Base-by-base conservation (phyloP, 352 stramenopile genomes). In the Phytophthora rubi region DNA sequence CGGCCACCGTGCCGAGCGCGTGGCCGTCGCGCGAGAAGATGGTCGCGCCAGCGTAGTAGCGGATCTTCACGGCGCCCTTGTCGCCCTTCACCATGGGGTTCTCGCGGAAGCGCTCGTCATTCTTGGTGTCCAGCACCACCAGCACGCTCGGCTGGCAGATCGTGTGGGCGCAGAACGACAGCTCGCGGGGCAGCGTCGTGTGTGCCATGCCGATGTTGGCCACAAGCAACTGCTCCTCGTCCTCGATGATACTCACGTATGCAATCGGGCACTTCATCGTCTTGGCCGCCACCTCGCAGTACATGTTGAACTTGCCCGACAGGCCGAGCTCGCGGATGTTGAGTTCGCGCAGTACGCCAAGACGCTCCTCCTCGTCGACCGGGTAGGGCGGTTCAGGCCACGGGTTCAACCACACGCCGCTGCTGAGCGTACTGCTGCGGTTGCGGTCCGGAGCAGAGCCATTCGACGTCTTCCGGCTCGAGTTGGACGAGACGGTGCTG, bases 21-120 rank as follows among this genome's bases (percentile, higher is more conserved):
- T 93, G 87, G 35, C 87, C 87, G 54, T 95, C 85, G 8, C 80
- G 75, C 2, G 85, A 93, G 58, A 93, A 95, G 61, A 96, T 94
- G 47, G 85, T 92, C 12, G 88, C 89, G 15, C 89, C 89, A 12
- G 88, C 85, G 65, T 96, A 96, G 68, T 95, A 96, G 61, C 87
- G 83, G 65, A 96, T 94, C 73, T 96, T 96, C 32, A 91, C 85
- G 2, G 87, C 82, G 21, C 86, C 85, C 56, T 94, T 93, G 37
- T 93, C 82, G 53, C 87, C 89, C 62, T 93, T 93, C 32, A 95
- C 89, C 83, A 96, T 94, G 21, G 89, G 89, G 72, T 96, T 96
- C 53, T 96, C 83, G 7, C 86, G 83, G 73, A 96, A 96, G 0
- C 87, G 87, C 32, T 93, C 86, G 72, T 96, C 89, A 45, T 83